Base-by-base conservation (phyloP, 495 filamentous ascomycete genomes). In the Terfezia claveryi region DNA sequence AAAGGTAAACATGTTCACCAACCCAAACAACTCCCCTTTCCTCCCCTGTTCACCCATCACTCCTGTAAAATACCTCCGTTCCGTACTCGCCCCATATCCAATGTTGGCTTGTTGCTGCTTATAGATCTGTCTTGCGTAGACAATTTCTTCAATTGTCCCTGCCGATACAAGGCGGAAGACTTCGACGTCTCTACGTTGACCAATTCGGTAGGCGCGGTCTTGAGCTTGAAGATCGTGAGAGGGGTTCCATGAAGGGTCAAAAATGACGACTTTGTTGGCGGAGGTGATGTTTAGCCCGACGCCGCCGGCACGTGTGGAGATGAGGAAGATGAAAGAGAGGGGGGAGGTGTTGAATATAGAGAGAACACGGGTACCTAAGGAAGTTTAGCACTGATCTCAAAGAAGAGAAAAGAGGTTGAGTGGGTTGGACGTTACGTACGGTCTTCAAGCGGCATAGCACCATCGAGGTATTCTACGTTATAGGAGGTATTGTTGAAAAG, bases 61-160 rank as follows among this genome's bases (percentile, higher is more conserved):
- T 41, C 91, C 91, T 61, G 83, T 87, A 72, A 98, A 98, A 68
- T 98, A 98, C 9, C 91, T 77, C 1, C 91, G 81, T 66, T 98
- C 91, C 36, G 78, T 82, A 46, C 81, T 87, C 8, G 91, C 91
- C 37, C 81, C 94, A 67, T 98, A 98, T 1, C 85, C 91, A 52
- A 98, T 98, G 61, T 94, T 95, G 2, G 91, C 91, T 65, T 96
- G 91, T 62, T 98, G 91, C 64, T 98, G 91, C 65, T 98, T 98
- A 71, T 96, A 98, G 55, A 98, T 94, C 63, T 98, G 91, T 10
- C 91, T 76, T 0, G 91, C 91, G 62, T 98, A 98, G 37, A 94
- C 85, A 57, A 94, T 94, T 67, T 98, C 91, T 63, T 98, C 91
- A 55, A 98, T 88, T 0, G 92, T 96, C 14, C 91, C 91, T 0